Conservation (phyloP, 2,329 filamentous ascomycete genomes). For the Colletotrichum graminicola region DNA sequence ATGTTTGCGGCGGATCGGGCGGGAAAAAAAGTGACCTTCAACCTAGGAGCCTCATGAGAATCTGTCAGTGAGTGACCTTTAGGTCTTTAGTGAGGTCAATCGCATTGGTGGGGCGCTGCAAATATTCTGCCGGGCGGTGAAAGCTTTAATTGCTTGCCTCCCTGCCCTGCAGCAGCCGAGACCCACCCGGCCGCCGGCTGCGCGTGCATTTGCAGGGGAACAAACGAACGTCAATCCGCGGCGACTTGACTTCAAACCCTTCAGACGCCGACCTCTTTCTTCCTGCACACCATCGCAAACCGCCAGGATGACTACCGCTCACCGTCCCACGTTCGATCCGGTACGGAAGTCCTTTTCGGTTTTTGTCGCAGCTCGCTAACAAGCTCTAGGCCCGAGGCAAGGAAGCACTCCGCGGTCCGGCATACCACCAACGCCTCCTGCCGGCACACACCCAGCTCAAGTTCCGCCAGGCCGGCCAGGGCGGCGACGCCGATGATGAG, state of each 20-base stretch:
- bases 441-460: constrained; percentile 96
- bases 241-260: constrained; percentile 19
- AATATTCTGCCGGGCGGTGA: constrained; percentile 67
- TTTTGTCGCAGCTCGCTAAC: constrained; percentile 45
- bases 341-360: constrained; percentile 61
- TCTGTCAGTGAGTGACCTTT: constrained; percentile 16
- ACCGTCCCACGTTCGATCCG: constrained; percentile 95
- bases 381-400: constrained; percentile 82
- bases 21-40: constrained; percentile 43
- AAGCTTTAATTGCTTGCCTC: constrained; percentile 17
- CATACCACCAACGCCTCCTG: constrained; percentile 95
- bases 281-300: constrained; percentile 4
- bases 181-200: constrained; percentile 18
- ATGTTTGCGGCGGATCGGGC: constrained; percentile 62
- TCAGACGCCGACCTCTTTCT: background rate
- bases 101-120: constrained; percentile 44
- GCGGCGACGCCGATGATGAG: constrained; percentile 79
- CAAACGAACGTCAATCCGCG: constrained; percentile 4
- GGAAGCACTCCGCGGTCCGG: constrained; percentile 91
- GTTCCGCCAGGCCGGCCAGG: constrained; percentile 87
- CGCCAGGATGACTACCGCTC: constrained; percentile 71
- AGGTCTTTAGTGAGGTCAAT: constrained; percentile 43
- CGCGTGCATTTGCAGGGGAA: constrained; percentile 21
- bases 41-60: constrained; percentile 17
- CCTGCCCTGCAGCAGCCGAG: constrained; percentile 22